Evolutionary conservation across 176 grass and related monocot species (phyloP).

Genomic region (Hordeum vulgare): DNA sequence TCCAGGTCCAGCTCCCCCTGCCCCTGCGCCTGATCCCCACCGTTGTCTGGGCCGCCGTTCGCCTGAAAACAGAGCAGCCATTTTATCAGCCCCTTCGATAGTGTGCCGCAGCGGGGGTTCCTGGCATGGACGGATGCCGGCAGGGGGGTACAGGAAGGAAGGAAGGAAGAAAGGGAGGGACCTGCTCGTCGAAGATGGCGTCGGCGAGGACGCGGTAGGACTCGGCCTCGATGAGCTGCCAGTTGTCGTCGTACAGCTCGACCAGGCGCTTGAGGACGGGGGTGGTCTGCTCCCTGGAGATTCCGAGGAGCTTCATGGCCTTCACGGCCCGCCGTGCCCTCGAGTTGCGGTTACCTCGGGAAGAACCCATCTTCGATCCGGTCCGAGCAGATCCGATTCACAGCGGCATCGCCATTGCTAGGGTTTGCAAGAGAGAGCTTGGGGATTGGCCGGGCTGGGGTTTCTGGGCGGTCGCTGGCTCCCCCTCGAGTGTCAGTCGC

Average conservation of each 20-base stretch:
- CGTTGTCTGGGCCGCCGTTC: not conserved
- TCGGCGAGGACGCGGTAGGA: constrained; percentile 52
- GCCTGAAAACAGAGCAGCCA: not conserved
- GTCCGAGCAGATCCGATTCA: not conserved
- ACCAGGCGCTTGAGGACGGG: constrained; percentile 50
- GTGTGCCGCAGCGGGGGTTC: too few relatives aligned
- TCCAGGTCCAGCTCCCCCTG: not conserved
- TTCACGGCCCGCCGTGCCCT: constrained; percentile 41
- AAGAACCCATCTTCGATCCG: not conserved
- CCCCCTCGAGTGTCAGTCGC: not conserved
- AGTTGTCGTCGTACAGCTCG: constrained; percentile 41
- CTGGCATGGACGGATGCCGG: not conserved
- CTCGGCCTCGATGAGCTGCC: constrained; percentile 72
- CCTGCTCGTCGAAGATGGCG: constrained; percentile 38
- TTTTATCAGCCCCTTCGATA: not conserved
- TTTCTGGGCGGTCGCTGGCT: not conserved
- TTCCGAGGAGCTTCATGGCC: constrained; percentile 50
- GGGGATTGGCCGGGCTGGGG: not conserved
- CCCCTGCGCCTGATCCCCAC: not conserved
- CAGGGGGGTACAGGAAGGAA: not conserved
- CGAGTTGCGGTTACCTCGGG: not conserved
- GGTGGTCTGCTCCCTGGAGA: constrained; percentile 17
- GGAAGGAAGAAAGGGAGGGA: not conserved
- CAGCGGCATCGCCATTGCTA: not conserved
- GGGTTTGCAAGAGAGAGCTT: not conserved